These are phyloP conservation scores for Apiotrichum brassicae DNA, from an alignment of 1,284 basidiomycete genomes.

Conservation along the genomic window DNA sequence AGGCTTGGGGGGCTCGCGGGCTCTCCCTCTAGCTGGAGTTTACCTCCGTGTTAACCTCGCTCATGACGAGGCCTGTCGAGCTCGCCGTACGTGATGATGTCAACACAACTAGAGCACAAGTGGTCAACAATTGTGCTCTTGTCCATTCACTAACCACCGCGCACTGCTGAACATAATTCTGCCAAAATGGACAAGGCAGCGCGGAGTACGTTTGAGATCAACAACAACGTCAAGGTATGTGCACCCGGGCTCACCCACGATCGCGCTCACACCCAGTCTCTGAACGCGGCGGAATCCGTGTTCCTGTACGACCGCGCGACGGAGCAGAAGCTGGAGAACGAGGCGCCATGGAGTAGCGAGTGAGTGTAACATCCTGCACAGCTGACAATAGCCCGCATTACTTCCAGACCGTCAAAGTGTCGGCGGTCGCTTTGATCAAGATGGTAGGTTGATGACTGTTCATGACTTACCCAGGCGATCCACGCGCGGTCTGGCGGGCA, in stretches of 20 bases:
- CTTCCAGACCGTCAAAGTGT: conserved; percentile 92
- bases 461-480: conserved; percentile 61
- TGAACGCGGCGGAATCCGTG: conserved; percentile 59
- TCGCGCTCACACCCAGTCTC: conserved; percentile 11
- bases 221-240: conserved; percentile 60
- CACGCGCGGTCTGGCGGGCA: conserved; percentile 95
- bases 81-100: too few relatives aligned
- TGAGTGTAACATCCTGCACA: conserved; percentile 41
- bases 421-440: conserved; percentile 91
- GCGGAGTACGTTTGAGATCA: conserved; percentile 72
- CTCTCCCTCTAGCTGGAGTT: too few relatives aligned
- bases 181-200: conserved; percentile 48
- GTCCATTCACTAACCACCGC: too few relatives aligned
- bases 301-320: conserved; percentile 70
- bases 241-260: too few relatives aligned
- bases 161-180: too few relatives aligned
- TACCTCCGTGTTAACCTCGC: too few relatives aligned
- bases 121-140: too few relatives aligned
- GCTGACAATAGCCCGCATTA: conserved; percentile 64
- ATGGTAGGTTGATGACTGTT: conserved; percentile 64
- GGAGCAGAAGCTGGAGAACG: conserved; percentile 63
- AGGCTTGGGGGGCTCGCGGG: too few relatives aligned
- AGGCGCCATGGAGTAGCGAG: conserved; percentile 83
- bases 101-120: too few relatives aligned
- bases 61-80: too few relatives aligned